These are phyloP conservation scores for Saposhnikovia divaricata DNA, from an alignment of 129 eudicot genomes.

Conservation along the genomic window DNA sequence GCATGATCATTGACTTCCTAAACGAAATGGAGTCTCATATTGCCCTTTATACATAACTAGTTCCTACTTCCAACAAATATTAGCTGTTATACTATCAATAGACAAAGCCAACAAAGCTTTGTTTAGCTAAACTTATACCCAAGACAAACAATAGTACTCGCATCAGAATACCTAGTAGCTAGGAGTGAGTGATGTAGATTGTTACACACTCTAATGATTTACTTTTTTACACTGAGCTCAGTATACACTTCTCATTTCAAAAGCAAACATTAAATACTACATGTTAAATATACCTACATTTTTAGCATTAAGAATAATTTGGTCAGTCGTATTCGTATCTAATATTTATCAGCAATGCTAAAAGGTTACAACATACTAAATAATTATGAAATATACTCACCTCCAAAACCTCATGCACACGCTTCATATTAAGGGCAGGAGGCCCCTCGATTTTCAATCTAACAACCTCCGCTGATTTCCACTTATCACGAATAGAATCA, in stretches of 20 bases:
- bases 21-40: not conserved
- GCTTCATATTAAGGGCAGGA: conserved; percentile 90
- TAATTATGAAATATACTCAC: conserved; percentile 32
- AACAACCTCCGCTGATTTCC: conserved; percentile 75
- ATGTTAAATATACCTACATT: not conserved
- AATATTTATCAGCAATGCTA: not conserved
- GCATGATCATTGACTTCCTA: not conserved
- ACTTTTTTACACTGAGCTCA: not conserved
- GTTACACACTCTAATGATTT: not conserved
- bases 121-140: not conserved
- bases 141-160: not conserved
- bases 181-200: not conserved
- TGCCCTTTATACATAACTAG: not conserved
- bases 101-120: not conserved
- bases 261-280: not conserved
- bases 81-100: not conserved
- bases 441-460: conserved; percentile 77
- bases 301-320: not conserved
- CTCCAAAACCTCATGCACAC: conserved; percentile 87
- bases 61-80: not conserved
- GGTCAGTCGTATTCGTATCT: not conserved
- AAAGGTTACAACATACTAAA: not conserved
- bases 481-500: conserved; percentile 63
- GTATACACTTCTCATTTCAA: not conserved
- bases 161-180: not conserved